These are phyloP conservation scores for Glebionis coronaria DNA, from an alignment of 129 eudicot genomes.

Conservation along the genomic window DNA sequence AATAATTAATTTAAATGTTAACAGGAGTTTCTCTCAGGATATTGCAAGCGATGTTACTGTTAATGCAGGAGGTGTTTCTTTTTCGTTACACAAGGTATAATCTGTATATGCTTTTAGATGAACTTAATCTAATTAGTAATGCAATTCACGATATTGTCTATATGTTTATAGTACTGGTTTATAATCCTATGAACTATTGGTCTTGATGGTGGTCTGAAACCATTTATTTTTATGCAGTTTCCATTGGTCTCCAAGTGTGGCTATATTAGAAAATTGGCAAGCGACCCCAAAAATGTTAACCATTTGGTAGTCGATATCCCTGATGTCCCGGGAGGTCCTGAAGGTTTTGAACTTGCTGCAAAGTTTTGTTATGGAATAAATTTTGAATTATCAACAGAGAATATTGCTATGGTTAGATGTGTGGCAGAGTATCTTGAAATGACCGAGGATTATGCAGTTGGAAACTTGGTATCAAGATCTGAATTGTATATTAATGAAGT, in stretches of 20 bases:
- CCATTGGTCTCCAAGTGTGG: constrained; percentile 91
- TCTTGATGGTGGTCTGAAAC: constrained; percentile 4
- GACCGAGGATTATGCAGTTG: constrained; percentile 86
- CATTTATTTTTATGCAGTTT: constrained; percentile 46
- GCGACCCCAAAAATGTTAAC: constrained; percentile 41
- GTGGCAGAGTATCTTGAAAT: constrained; percentile 88
- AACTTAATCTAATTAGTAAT: too few species aligned
- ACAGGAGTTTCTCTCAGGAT: constrained; percentile 89
- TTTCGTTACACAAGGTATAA: constrained; percentile 86
- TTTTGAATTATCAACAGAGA: constrained; percentile 68
- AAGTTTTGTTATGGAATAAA: constrained; percentile 92
- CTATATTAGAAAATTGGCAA: constrained; percentile 53
- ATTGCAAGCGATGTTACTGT: constrained; percentile 72
- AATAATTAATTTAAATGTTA: constrained; percentile 6
- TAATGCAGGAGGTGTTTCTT: constrained; percentile 66
- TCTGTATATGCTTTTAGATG: neutral
- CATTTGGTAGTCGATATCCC: constrained; percentile 48
- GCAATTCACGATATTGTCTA: neutral
- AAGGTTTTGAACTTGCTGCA: constrained; percentile 88
- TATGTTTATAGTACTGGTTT: neutral
- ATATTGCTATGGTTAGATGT: constrained; percentile 82
- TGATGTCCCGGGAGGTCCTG: constrained; percentile 81
- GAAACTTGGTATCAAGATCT: constrained; percentile 65
- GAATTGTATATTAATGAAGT: constrained; percentile 78
- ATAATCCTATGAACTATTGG: neutral